phyloP scores from a whole-genome alignment of 768 basidiomycete species.

The Lactifluus volemus region DNA sequence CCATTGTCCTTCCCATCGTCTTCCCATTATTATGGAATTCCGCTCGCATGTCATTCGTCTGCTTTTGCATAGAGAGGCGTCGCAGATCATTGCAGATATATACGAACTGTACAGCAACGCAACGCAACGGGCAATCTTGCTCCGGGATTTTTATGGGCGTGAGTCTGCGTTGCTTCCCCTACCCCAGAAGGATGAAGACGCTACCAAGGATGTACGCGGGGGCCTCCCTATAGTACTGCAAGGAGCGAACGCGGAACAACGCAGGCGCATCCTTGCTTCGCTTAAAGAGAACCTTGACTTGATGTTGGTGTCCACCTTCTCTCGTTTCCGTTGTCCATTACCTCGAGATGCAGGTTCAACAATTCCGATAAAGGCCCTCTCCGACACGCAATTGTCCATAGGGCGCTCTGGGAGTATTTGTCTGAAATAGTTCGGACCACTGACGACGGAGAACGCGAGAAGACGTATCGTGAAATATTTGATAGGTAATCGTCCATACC shows the following conservation, averaged over 20 bases:
- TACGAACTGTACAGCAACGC: conserved; percentile 85
- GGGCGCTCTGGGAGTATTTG: conserved; percentile 81
- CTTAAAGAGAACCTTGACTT: conserved; percentile 66
- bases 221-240: conserved; percentile 64
- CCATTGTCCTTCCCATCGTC: conserved; percentile 62
- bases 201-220: conserved; percentile 55
- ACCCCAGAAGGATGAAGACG: conserved; percentile 41
- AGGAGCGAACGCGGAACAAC: conserved; percentile 51
- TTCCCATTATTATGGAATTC: conserved; percentile 71
- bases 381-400: conserved; percentile 81
- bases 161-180: conserved; percentile 65
- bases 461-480: conserved; percentile 68
- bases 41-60: conserved; percentile 66
- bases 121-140: conserved; percentile 70
- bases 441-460: conserved; percentile 63
- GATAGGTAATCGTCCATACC: conserved; percentile 44
- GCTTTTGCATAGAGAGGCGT: conserved; percentile 78
- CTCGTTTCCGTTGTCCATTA: not conserved
- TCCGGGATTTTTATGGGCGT: conserved; percentile 87
- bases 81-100: conserved; percentile 75
- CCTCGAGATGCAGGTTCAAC: conserved; percentile 56
- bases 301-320: conserved; percentile 44
- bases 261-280: conserved; percentile 55
- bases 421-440: conserved; percentile 46
- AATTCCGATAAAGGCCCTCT: conserved; percentile 87